phyloP scores from a whole-genome alignment of 192 early-diverging fungal species.

The Coemansia sp. region DNA sequence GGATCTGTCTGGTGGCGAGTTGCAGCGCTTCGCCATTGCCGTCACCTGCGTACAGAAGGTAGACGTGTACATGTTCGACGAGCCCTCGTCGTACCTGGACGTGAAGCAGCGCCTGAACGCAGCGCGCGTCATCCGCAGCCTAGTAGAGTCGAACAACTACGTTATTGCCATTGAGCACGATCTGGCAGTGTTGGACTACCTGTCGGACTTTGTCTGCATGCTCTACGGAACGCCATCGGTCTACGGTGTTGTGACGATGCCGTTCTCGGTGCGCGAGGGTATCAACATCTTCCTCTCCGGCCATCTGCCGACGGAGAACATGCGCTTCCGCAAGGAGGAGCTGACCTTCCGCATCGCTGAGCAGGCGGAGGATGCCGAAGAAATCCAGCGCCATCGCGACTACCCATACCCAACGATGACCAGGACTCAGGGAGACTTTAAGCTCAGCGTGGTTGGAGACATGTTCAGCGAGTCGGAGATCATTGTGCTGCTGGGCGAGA shows the following conservation, averaged over 20 bases:
- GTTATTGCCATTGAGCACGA: slow-evolving; percentile 99
- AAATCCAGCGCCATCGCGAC: slow-evolving; percentile 68
- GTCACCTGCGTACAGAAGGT: slow-evolving; percentile 80
- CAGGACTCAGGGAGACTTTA: slow-evolving; percentile 87
- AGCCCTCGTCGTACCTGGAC: slow-evolving; percentile 97
- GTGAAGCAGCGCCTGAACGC: slow-evolving; percentile 99
- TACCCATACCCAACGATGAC: slow-evolving; percentile 89
- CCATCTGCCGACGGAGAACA: slow-evolving; percentile 96
- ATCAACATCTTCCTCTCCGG: slow-evolving; percentile 99
- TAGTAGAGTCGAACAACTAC: slow-evolving; percentile 77
- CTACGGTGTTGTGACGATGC: slow-evolving; percentile 97
- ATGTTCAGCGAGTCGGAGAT: slow-evolving; percentile 97
- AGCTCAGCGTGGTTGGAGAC: slow-evolving; percentile 75
- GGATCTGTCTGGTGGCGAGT: slow-evolving; percentile 93
- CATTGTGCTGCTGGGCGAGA: slow-evolving; percentile 97
- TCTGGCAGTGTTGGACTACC: slow-evolving; percentile 96
- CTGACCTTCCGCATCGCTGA: slow-evolving; percentile 94
- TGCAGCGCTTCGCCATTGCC: slow-evolving; percentile 97
- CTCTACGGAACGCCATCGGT: slow-evolving; percentile 96
- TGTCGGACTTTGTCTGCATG: slow-evolving; percentile 98
- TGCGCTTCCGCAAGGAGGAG: slow-evolving; percentile 97
- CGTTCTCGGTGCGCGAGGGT: slow-evolving; percentile 96
- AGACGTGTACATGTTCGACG: slow-evolving; percentile 99
- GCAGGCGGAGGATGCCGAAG: slow-evolving; percentile 73
- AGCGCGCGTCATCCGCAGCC: slow-evolving; percentile 85